A percentile compares a stretch with the other conserved stretches of the same genome.
phyloP scores from a whole-genome alignment of 2,329 filamentous ascomycete species.

The Chrysoporthe austroafricana region DNA sequence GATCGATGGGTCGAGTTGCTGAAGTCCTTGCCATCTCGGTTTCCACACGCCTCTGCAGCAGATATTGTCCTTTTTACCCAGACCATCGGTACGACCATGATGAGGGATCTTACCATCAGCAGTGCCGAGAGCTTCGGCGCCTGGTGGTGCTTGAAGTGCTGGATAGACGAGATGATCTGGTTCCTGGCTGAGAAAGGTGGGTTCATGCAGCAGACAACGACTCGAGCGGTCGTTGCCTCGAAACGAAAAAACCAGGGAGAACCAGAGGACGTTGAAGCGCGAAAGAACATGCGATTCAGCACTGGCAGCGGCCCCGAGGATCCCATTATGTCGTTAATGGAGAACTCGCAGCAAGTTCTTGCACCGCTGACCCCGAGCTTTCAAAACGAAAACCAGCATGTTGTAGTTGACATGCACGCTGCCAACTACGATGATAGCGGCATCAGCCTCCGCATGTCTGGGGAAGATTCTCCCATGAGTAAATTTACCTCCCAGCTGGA shows the following conservation, averaged over 20 bases:
- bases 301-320: conserved; percentile 48
- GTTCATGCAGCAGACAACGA: conserved; percentile 69
- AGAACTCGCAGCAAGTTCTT: conserved; percentile 53
- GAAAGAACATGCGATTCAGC: conserved; percentile 44
- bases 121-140: conserved; percentile 83
- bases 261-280: conserved; percentile 11
- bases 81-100: conserved; percentile 73
- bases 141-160: conserved; percentile 96
- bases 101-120: conserved; percentile 79
- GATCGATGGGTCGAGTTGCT: conserved; percentile 80
- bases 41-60: conserved; percentile 72
- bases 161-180: conserved; percentile 90
- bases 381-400: conserved; percentile 48
- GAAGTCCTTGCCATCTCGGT: conserved; percentile 67
- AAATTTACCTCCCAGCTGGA: conserved; percentile 52
- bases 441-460: conserved; percentile 71
- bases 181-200: conserved; percentile 91
- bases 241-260: conserved; percentile 21
- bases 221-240: conserved; percentile 37
- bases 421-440: conserved; percentile 71
- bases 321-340: conserved; percentile 45
- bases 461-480: conserved; percentile 65
- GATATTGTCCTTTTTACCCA: conserved; percentile 79
- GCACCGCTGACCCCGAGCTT: conserved; percentile 55
- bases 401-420: conserved; percentile 49